A percentile compares a stretch with the other conserved stretches of the same genome.
Evolutionary conservation across 768 basidiomycete species (phyloP).

Genomic region (Chalciporus sphaerocephalus): DNA sequence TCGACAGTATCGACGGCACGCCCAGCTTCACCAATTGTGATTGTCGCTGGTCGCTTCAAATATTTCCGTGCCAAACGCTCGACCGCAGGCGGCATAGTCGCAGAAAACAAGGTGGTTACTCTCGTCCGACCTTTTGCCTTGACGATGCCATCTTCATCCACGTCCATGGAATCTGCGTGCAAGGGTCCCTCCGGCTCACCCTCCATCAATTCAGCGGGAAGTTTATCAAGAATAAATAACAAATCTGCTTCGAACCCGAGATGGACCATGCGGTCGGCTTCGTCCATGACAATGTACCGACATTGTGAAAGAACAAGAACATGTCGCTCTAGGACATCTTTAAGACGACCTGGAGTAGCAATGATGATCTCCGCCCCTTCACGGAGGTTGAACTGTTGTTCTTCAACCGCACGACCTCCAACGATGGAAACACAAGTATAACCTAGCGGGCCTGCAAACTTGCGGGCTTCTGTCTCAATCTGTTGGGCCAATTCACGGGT

Average conservation of each 20-base stretch:
- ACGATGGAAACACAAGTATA: conserved; percentile 97
- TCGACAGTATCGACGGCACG: conserved; percentile 98
- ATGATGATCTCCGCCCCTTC: conserved; percentile 98
- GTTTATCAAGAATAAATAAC: conserved; percentile 89
- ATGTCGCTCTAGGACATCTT: conserved; percentile 94
- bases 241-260: conserved; percentile 94
- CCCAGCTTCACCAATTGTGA: conserved; percentile 97
- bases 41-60: conserved; percentile 84
- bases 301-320: conserved; percentile 96
- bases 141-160: conserved; percentile 54
- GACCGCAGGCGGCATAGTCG: conserved; percentile 98
- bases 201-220: conserved; percentile 83
- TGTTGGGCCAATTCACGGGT: conserved; percentile 99
- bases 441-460: conserved; percentile 86
- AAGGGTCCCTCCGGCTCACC: conserved; percentile 49
- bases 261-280: conserved; percentile 98
- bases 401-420: conserved; percentile 93
- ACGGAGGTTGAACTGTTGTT: conserved; percentile 96
- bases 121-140: conserved; percentile 64
- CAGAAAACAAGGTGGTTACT: conserved; percentile 96
- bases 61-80: conserved; percentile 94
- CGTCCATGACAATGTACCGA: conserved; percentile 99
- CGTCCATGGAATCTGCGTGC: conserved; percentile 63
- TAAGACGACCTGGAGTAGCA: conserved; percentile 96
- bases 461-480: conserved; percentile 88